These are phyloP conservation scores for Pseudocercospora macadamiae DNA, from an alignment of 2,329 filamentous ascomycete genomes.

Conservation along the genomic window DNA sequence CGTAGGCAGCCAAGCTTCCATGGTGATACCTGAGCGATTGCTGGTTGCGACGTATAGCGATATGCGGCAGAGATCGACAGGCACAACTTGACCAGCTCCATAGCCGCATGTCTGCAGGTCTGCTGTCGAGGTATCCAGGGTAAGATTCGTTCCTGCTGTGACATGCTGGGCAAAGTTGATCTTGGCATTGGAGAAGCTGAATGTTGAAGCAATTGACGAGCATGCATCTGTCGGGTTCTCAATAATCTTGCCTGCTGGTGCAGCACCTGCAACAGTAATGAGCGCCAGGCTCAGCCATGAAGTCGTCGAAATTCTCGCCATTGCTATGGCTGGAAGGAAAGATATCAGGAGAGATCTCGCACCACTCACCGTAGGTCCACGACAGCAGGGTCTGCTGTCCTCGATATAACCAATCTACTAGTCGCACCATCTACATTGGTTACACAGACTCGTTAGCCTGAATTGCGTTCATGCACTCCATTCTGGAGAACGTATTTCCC, in stretches of 20 bases:
- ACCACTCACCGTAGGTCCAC: background rate
- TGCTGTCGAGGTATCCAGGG: constrained; percentile 31
- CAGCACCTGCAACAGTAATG: constrained; percentile 16
- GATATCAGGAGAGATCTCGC: background rate
- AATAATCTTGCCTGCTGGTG: constrained; percentile 10
- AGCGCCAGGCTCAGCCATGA: constrained; percentile 6
- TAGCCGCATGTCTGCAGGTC: constrained; percentile 45
- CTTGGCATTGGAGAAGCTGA: constrained; percentile 30
- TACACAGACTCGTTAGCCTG: background rate
- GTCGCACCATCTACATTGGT: background rate
- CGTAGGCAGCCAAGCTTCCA: constrained; percentile 51
- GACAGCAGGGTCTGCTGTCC: background rate
- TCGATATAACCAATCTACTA: constrained; percentile 1
- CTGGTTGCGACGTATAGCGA: constrained; percentile 45
- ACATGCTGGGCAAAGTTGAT: constrained; percentile 32
- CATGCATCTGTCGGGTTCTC: constrained; percentile 27
- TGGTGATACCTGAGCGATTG: constrained; percentile 44
- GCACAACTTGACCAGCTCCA: constrained; percentile 33
- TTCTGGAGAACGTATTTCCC: background rate
- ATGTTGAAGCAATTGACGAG: constrained; percentile 23
- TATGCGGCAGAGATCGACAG: constrained; percentile 47
- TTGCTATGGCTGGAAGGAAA: background rate
- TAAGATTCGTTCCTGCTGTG: constrained; percentile 34
- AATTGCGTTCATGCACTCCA: background rate
- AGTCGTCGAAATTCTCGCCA: background rate